phyloP scores from a whole-genome alignment of 169 alveolate species.

The Babesia divergens region DNA sequence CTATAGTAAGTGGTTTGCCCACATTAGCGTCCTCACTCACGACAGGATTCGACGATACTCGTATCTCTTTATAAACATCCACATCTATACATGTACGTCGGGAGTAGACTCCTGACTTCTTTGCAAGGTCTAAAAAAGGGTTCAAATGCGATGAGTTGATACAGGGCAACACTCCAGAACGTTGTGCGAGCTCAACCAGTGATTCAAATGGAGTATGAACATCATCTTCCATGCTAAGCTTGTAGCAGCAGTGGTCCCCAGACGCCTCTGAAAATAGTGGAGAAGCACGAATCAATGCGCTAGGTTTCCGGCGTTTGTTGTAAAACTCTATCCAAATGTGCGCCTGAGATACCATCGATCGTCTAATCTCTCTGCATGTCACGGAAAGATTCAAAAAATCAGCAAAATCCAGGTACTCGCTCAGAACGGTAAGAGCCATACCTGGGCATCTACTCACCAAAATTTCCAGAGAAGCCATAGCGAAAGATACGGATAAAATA shows the following conservation, averaged over 20 bases:
- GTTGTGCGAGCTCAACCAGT: background rate
- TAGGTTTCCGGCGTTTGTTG: constrained; percentile 3
- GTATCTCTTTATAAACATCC: background rate
- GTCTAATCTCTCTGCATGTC: constrained; percentile 19
- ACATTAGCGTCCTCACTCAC: background rate
- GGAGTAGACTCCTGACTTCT: background rate
- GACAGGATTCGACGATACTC: background rate
- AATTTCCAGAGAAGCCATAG: background rate
- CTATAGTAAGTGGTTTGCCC: constrained; percentile 10
- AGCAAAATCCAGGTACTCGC: constrained; percentile 31
- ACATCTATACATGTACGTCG: background rate
- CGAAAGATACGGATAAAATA: too few relatives aligned
- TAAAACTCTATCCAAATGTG: background rate
- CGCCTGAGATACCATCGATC: constrained; percentile 2
- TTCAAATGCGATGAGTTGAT: background rate
- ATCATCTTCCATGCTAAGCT: background rate
- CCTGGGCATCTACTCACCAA: constrained; percentile 7
- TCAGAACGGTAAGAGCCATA: constrained; percentile 10
- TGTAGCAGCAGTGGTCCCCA: background rate
- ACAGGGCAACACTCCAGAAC: background rate
- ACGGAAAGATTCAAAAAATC: constrained; percentile 49
- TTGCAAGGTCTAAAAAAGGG: constrained; percentile 2
- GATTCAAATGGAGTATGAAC: background rate
- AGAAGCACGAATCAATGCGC: too few relatives aligned
- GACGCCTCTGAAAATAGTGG: background rate